A percentile compares a stretch with the other conserved stretches of the same genome.
Conservation (phyloP, 2,329 filamentous ascomycete species). For the Trichoderma atroviride region DNA sequence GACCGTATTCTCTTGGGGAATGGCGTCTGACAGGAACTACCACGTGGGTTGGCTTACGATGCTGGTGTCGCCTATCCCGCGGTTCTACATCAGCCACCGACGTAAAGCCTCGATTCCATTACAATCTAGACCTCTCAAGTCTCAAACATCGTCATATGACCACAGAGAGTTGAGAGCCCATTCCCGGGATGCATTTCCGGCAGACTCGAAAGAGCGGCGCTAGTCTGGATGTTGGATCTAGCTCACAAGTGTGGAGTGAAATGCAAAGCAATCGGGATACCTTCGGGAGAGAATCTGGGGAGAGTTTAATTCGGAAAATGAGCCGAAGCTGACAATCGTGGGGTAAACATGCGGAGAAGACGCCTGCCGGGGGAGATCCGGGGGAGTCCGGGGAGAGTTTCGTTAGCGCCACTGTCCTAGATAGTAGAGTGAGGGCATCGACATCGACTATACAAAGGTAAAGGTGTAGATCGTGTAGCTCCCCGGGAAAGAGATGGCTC, state of each 20-base stretch:
- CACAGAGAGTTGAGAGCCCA: not conserved
- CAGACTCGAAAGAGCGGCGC: not conserved
- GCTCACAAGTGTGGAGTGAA: not conserved
- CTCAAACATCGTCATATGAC: not conserved
- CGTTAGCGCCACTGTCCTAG: not conserved
- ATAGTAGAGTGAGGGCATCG: not conserved
- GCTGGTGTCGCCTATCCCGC: not conserved
- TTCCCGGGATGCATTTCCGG: constrained; percentile 6
- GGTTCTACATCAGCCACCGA: not conserved
- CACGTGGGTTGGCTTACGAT: not conserved
- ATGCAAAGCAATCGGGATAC: not conserved
- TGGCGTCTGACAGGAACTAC: not conserved
- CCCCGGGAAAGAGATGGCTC: not conserved
- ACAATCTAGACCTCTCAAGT: not conserved
- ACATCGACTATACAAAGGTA: not conserved
- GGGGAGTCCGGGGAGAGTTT: constrained; percentile 20
- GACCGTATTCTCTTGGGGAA: not conserved
- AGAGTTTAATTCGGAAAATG: not conserved
- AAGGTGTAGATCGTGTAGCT: not conserved
- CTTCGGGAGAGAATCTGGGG: not conserved
- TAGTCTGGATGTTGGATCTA: not conserved
- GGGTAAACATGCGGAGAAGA: constrained; percentile 4
- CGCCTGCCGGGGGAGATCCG: constrained; percentile 3
- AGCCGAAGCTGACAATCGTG: not conserved
- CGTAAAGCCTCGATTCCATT: not conserved